A percentile compares a stretch with the other conserved stretches of the same genome.
phyloP scores from a whole-genome alignment of 1,139 yeast genomes.

The Scheffersomyces parashehatae region DNA sequence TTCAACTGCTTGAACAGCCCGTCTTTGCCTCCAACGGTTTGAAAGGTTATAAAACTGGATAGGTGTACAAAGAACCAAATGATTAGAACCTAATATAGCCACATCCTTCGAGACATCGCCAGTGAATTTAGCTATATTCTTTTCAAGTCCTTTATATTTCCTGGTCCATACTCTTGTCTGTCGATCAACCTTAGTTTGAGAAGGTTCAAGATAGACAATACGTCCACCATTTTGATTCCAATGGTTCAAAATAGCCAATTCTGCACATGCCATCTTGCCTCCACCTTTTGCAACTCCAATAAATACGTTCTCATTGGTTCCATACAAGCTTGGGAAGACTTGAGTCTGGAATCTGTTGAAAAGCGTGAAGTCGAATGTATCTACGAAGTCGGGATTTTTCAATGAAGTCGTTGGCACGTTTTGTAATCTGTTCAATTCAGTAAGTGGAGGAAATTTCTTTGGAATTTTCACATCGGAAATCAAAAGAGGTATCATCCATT shows the following conservation, averaged over 20 bases:
- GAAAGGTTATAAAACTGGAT: conserved; percentile 70
- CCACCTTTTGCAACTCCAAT: conserved; percentile 75
- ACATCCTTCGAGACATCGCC: conserved; percentile 64
- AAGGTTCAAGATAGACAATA: conserved; percentile 67
- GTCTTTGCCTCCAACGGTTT: conserved; percentile 80
- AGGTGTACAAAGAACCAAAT: conserved; percentile 78
- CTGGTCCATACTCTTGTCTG: conserved; percentile 52
- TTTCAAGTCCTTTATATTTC: conserved; percentile 44
- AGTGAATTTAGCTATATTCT: conserved; percentile 54
- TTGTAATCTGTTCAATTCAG: conserved; percentile 53
- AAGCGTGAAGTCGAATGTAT: conserved; percentile 43
- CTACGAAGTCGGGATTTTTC: conserved; percentile 45
- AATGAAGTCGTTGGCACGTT: conserved; percentile 50
- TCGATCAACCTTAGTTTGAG: conserved; percentile 53
- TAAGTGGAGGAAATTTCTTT: conserved; percentile 64
- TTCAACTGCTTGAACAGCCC: conserved; percentile 66
- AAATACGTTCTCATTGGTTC: conserved; percentile 58
- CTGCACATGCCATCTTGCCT: conserved; percentile 75
- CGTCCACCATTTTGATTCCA: conserved; percentile 64
- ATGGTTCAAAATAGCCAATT: conserved; percentile 67
- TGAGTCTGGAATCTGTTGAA: conserved; percentile 80
- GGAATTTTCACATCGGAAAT: conserved; percentile 62
- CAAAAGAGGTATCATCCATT: conserved; percentile 60
- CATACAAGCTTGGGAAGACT: conserved; percentile 59
- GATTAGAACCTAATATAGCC: conserved; percentile 54